Base-by-base conservation (phyloP, 208 protist genomes). In the Acanthamoeba culbertsoni region DNA sequence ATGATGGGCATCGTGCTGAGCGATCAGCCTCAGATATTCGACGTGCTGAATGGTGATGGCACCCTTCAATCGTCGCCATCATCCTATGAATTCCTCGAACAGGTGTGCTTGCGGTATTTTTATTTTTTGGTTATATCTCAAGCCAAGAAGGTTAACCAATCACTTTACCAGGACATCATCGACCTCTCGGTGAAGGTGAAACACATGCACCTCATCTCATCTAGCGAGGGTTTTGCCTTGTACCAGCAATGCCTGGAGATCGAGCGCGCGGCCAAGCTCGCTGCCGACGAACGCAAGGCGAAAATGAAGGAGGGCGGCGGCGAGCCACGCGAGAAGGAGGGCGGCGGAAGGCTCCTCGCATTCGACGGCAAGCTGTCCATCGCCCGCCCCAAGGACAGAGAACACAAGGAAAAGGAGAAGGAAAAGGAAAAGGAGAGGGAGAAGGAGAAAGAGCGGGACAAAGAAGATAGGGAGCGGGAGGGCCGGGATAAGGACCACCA, bases 21-120 rank as follows among this genome's bases (percentile, higher is more conserved):
- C 28, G 65, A 75, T 37, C 65, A 75, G 28, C 65, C 65, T 75
- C 65, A 75, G 35, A 75, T 75, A n/a, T 75, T 75, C 28, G 65
- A 75, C 28, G 65, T 75, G 20, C 28, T 75, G 65, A 75, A 75
- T 31, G 65, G 65, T 33, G 35, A 37, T 75, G 28, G 28, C 28
- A 33, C 35, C 12, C 65, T 59, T 59, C 23, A n/a, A 23, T n/a
- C 51, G 51, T 23, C 51, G 51, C 65, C 65, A 43, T 12, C 14
- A 12, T 31, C 3, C n/a, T n/a, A n/a, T n/a, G n/a, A n/a, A n/a
- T n/a, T n/a, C n/a, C n/a, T n/a, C n/a, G n/a, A n/a, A 10, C 59
- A 68, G 59, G 51, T 57, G n/a, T 26, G 20, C 18, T 57, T n/a
- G n/a, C n/a, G n/a, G n/a, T n/a, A n/a, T n/a, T n/a, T n/a, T n/a